Percentiles rank a stretch among this genome's conserved stretches.
phyloP scores from a whole-genome alignment of 148 eudicot genomes.

The Rhododendron griersonianum region DNA sequence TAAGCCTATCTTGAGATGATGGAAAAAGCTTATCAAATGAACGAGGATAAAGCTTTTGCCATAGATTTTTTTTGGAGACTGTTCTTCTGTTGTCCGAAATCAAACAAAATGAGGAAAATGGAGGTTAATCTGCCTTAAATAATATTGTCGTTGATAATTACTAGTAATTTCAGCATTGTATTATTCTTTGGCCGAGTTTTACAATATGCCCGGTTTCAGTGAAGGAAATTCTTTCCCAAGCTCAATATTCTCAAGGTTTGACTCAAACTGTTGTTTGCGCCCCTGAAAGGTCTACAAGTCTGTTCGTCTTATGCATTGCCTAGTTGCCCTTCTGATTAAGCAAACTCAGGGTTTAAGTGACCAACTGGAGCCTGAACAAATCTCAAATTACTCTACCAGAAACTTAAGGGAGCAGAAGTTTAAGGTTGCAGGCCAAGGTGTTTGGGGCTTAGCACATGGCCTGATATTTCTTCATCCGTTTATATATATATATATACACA shows the following conservation, averaged over 20 bases:
- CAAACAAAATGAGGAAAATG: neutral
- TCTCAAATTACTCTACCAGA: neutral
- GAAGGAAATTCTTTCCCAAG: constrained; percentile 5
- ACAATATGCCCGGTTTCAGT: neutral
- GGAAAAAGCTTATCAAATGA: neutral
- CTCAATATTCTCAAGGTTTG: neutral
- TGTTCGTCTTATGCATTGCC: neutral
- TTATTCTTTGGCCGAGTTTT: neutral
- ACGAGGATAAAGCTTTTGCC: neutral
- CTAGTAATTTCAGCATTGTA: neutral
- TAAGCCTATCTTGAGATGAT: neutral
- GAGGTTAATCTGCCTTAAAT: neutral
- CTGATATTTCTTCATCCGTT: neutral
- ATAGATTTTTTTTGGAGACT: neutral
- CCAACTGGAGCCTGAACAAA: neutral
- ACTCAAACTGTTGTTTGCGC: neutral
- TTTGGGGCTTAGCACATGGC: neutral
- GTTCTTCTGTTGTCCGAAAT: neutral
- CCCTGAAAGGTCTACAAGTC: neutral
- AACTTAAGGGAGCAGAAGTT: neutral
- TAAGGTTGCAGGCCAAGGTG: constrained; percentile 1
- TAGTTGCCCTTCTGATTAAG: neutral
- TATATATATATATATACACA: neutral
- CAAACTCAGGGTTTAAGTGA: neutral
- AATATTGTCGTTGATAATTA: neutral